Base-by-base conservation (phyloP, 179 eudicot genomes). In the Spergularia azorica region DNA sequence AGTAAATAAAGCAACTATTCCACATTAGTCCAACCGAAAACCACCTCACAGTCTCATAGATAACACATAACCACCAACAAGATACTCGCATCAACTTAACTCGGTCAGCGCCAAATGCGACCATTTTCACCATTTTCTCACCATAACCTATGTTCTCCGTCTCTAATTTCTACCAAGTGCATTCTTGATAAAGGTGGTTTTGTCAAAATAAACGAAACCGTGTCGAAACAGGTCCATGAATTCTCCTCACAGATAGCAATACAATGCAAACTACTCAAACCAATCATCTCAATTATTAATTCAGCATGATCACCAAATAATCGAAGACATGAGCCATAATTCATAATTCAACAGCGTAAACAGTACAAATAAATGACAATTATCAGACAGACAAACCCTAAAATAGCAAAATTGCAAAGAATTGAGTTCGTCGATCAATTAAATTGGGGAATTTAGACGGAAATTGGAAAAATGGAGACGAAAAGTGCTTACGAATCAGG, bases 401-500 rank as follows among this genome's bases (percentile, higher is more conserved):
- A 17, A 60, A 9, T 5, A 6, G 36, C 36, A 26, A 63, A 61
- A 18, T 32, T 36, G 48, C 48, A 4, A 46, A 62, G 9, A 7
- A 9, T 60, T 15, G 6, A 21, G 14, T 3, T 14, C 5, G 26
- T 13, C 32, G 0, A 43, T 4, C 54, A 48, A 11, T 12, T 17
- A 39, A 11, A 54, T 15, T 46, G 21, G 17, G 17, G 51, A 52
- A 65, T 10, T 18, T 3, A 76, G 5, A 26, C 7, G 5, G 50
- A 43, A 41, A n/a, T 9, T 39, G 39, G 1, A 3, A 39, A 17
- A 38, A 46, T 9, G 16, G 41, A 59, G 62, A 63, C 58, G 58
- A 66, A 69, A 56, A 61, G 61, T 73, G 56, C 87, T 8, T 85
- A 93, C 98, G 92, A 87, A 69, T 91, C 95, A 77, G 98, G 98